phyloP scores from a whole-genome alignment of 1,284 basidiomycete genomes.

The Ustilago shanxiensis region DNA sequence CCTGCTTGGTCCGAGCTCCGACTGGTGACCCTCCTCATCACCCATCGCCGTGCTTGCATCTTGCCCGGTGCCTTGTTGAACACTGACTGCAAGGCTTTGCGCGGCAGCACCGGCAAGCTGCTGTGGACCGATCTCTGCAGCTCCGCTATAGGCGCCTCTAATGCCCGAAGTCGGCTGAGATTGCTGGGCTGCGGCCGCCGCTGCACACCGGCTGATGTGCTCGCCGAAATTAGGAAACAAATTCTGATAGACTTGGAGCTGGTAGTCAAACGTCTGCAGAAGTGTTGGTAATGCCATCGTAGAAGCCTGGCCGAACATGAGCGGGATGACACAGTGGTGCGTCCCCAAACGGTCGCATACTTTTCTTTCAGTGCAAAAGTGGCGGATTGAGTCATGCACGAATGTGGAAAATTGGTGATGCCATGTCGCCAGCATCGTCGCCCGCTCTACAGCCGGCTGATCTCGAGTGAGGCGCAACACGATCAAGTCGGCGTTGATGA shows the following conservation, averaged over 20 bases:
- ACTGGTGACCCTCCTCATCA: background rate
- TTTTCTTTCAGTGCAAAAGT: constrained; percentile 27
- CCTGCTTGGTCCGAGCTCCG: background rate
- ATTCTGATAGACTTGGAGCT: constrained; percentile 39
- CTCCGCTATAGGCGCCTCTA: background rate
- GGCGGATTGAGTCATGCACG: constrained; percentile 21
- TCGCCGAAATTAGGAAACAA: constrained; percentile 48
- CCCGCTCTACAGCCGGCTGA: constrained; percentile 10
- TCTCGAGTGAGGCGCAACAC: constrained; percentile 16
- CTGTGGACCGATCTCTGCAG: background rate
- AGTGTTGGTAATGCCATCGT: constrained; percentile 25
- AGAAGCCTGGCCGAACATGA: constrained; percentile 29
- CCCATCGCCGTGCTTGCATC: background rate
- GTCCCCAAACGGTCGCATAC: constrained; percentile 37
- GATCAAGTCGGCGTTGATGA: constrained; percentile 32
- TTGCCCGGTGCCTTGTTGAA: background rate
- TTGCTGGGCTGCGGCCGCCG: constrained; percentile 9
- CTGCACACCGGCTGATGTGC: constrained; percentile 30
- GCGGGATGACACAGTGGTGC: constrained; percentile 27
- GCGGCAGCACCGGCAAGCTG: background rate
- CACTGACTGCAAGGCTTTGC: background rate
- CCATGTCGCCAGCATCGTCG: constrained; percentile 16
- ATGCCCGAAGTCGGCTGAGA: background rate
- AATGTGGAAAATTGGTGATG: constrained; percentile 33
- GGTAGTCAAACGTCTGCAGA: constrained; percentile 21